phyloP scores from a whole-genome alignment of 148 eudicot species.

The Chenopodium formosanum region DNA sequence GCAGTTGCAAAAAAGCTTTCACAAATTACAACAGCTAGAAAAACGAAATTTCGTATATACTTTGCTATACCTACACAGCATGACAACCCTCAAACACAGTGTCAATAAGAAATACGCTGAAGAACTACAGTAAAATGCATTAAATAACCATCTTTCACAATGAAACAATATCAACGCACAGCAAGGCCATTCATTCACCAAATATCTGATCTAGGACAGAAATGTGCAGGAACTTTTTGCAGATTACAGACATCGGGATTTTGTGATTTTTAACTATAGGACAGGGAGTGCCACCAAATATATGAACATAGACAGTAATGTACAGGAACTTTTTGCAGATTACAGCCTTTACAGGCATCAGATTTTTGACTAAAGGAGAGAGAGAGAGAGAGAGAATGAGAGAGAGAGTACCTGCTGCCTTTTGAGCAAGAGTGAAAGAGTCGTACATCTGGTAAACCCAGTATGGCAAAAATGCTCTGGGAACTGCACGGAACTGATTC shows the following conservation, averaged over 20 bases:
- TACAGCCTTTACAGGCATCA: not conserved
- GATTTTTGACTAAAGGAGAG: not conserved
- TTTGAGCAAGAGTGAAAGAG: constrained; percentile 75
- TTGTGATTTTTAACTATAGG: not conserved
- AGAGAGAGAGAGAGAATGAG: not conserved
- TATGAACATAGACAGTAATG: not conserved
- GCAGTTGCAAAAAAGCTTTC: not conserved
- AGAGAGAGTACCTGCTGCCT: constrained; percentile 60
- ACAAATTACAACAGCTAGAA: not conserved
- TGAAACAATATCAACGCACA: not conserved
- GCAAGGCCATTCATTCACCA: not conserved
- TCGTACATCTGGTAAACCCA: constrained; percentile 95
- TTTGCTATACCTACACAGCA: not conserved
- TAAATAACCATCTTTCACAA: not conserved
- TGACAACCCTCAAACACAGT: not conserved
- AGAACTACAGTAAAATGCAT: not conserved
- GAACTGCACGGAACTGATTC: constrained; percentile 44
- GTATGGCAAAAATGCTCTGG: constrained; percentile 82
- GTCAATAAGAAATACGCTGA: not conserved
- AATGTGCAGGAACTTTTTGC: not conserved
- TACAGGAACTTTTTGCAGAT: not conserved
- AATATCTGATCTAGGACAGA: not conserved
- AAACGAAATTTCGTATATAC: not conserved
- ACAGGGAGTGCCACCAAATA: not conserved
- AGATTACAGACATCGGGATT: not conserved